These are phyloP conservation scores for Aphanoascus verrucosus DNA, from an alignment of 2,329 filamentous ascomycete species.

Conservation along the genomic window DNA sequence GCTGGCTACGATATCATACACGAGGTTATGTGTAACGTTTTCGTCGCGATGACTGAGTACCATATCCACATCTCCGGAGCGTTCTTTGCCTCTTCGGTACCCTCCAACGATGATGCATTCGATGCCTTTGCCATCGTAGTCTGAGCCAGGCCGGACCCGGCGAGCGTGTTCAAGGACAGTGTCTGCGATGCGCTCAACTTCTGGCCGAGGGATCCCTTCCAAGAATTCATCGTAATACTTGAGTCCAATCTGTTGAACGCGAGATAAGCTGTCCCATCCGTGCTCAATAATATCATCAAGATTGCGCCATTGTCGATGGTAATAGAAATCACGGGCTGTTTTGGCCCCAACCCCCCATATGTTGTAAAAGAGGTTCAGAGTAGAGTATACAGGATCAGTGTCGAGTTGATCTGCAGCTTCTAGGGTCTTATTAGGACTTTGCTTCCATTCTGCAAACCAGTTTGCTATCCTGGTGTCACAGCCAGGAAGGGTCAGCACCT, in stretches of 20 bases:
- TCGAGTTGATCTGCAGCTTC: slow-evolving; percentile 55
- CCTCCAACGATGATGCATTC: slow-evolving; percentile 63
- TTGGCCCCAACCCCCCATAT: slow-evolving; percentile 88
- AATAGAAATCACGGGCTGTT: slow-evolving; percentile 73
- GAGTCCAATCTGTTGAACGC: slow-evolving; percentile 83
- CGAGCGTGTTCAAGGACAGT: slow-evolving; percentile 58
- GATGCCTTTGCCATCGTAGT: slow-evolving; percentile 34
- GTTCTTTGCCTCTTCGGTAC: slow-evolving; percentile 65
- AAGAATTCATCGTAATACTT: slow-evolving; percentile 88
- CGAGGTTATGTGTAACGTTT: slow-evolving; percentile 54
- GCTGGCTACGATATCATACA: slow-evolving; percentile 57
- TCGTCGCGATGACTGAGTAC: slow-evolving; percentile 71
- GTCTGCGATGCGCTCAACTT: slow-evolving; percentile 60
- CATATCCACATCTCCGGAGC: slow-evolving; percentile 74
- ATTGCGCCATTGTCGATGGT: slow-evolving; percentile 63
- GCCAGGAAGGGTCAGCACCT: slow-evolving; percentile 54
- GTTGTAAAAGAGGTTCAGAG: slow-evolving; percentile 61
- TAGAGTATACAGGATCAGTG: slow-evolving; percentile 51
- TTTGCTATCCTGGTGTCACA: slow-evolving; percentile 70
- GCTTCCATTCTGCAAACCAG: slow-evolving; percentile 65
- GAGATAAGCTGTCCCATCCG: slow-evolving; percentile 63
- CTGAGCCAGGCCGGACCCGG: slow-evolving; percentile 42
- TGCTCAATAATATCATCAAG: slow-evolving; percentile 76
- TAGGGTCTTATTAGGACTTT: slow-evolving; percentile 46
- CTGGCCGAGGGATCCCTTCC: slow-evolving; percentile 56